Conservation (phyloP, 2,329 filamentous ascomycete genomes). For the Fusarium setosum region DNA sequence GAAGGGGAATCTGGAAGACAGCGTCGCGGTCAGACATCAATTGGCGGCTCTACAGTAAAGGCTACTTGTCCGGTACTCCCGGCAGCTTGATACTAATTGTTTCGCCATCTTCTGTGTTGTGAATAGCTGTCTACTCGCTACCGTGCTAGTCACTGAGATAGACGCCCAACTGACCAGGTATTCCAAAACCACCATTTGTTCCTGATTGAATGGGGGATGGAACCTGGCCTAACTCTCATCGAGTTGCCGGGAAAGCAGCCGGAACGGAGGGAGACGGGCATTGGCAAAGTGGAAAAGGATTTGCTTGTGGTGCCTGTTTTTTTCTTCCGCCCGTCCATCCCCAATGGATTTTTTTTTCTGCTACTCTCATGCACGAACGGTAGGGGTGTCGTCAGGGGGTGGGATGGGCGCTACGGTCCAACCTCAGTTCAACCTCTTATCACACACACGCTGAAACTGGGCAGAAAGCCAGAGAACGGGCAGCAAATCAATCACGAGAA, state of each 20-base stretch:
- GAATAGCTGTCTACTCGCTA: not conserved
- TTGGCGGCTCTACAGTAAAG: not conserved
- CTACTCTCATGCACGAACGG: constrained; percentile 31
- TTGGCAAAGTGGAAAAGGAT: constrained; percentile 21
- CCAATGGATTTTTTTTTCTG: constrained; percentile 40
- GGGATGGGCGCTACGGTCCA: not conserved
- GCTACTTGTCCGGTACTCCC: not conserved
- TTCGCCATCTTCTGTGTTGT: constrained; percentile 10
- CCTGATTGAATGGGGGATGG: not conserved
- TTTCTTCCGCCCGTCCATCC: constrained; percentile 37
- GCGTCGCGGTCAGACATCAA: not conserved
- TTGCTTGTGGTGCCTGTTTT: constrained; percentile 7
- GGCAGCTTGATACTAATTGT: not conserved
- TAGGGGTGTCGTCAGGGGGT: constrained; percentile 22
- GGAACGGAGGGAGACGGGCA: constrained; percentile 26
- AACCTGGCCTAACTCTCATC: constrained; percentile 1
- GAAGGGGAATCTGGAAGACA: not conserved
- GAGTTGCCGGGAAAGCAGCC: constrained; percentile 27
- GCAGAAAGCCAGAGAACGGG: too few species aligned
- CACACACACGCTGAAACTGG: not conserved
- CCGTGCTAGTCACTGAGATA: not conserved
- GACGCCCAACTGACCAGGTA: constrained; percentile 24
- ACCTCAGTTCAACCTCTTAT: constrained; percentile 32
- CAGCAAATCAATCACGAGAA: constrained; percentile 1
- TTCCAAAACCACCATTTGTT: constrained; percentile 20